Conservation (phyloP, 768 basidiomycete genomes). For the Boletus rubroflammeus region DNA sequence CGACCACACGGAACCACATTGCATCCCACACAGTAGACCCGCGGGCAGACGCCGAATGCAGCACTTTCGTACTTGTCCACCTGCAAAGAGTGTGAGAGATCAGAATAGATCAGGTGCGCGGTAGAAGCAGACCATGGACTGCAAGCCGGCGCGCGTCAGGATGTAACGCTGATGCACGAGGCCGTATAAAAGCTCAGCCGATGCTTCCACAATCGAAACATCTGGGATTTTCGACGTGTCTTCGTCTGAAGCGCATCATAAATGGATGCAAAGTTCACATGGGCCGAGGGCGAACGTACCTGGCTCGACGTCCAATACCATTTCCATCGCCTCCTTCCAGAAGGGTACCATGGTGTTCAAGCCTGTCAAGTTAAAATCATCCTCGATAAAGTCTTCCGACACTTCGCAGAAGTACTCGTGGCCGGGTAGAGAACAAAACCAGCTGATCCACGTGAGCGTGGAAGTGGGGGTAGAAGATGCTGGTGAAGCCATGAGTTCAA, state of each 20-base stretch:
- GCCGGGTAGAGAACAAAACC: conserved; percentile 92
- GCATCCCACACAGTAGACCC: conserved; percentile 87
- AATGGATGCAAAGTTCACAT: conserved; percentile 9
- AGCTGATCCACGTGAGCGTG: conserved; percentile 91
- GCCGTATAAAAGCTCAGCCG: conserved; percentile 95
- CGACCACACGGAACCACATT: conserved; percentile 94
- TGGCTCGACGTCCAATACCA: conserved; percentile 99
- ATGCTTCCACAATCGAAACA: conserved; percentile 96
- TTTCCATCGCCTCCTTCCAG: conserved; percentile 99
- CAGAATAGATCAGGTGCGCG: conserved; percentile 11
- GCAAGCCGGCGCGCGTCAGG: conserved; percentile 88
- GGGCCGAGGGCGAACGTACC: conserved; percentile 50
- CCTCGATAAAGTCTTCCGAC: conserved; percentile 98
- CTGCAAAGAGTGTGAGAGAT: conserved; percentile 40
- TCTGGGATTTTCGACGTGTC: conserved; percentile 96
- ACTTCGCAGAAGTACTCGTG: conserved; percentile 99
- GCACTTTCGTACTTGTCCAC: conserved; percentile 93
- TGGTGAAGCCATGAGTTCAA: conserved; percentile 31
- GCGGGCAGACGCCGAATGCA: conserved; percentile 90
- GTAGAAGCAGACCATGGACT: conserved; percentile 73
- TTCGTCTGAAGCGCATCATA: conserved; percentile 53
- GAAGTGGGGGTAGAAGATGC: conserved; percentile 90
- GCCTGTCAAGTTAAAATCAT: conserved; percentile 98
- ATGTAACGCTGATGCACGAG: conserved; percentile 98
- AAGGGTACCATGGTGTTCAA: conserved; percentile 95